Evolutionary conservation across 2,329 filamentous ascomycete species (phyloP), one percentile per base, ranked within the genome.

Genomic region (Colletotrichum tropicale): DNA sequence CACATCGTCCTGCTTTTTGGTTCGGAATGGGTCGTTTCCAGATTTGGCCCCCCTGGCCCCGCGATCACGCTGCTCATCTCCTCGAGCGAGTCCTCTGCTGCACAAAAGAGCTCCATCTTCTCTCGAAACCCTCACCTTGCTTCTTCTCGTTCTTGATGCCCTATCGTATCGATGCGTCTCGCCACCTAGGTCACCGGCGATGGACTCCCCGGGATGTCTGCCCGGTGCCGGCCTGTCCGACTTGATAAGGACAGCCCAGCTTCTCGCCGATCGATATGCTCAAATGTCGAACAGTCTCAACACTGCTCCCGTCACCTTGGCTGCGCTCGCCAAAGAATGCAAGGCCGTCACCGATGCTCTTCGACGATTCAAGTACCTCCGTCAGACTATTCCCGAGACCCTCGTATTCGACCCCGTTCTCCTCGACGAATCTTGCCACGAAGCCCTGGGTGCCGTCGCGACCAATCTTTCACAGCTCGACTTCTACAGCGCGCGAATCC

Each of bases 281-380:
- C 34, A 34, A 5, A 43, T 70, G 18, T 69, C 76, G 12, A 76
- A 70, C 28, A 77, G 73, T 56, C 78, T 79, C 28, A 78, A 78
- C 64, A 76, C 77, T 30, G 76, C 78, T 26, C 78, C 78, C 13
- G 69, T 79, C 43, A 79, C 78, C 4, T 58, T 79, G 26, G 66
- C 78, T 28, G 74, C 76, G 10, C 70, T 79, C 24, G 76, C 77
- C 28, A 76, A 71, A 32, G 78, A 79, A 70, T 79, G 78, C 64
- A 48, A 56, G 6, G 65, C 76, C 6, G 73, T 74, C 13, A 72
- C 77, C 36, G 65, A 70, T 28, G 61, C 70, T 21, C 38, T 79
- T 6, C 62, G 61, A 24, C 71, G 76, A 10, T 75, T 78, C 62
- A 38, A 71, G 58, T 67, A 71, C 28, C 38, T 76, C 16, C 71